Base-by-base conservation (phyloP, 176 grass and related monocot species). In the Oryza longistaminata region DNA sequence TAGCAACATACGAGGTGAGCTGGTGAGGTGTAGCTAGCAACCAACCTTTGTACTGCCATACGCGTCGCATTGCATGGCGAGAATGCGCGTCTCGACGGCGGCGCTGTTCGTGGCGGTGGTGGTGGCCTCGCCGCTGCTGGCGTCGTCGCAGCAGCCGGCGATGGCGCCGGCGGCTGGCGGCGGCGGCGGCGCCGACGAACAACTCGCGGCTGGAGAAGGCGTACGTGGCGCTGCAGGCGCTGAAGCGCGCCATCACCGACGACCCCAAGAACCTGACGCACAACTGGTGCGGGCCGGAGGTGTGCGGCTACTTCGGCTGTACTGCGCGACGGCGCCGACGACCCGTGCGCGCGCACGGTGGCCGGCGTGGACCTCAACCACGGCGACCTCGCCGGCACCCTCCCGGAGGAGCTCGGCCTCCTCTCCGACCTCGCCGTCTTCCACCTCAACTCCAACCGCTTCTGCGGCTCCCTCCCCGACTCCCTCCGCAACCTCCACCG, bases 391-490 rank as follows among this genome's bases (percentile, higher is more conserved):
- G 71, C 67, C 16, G 94, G 94, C 3, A 91, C 72, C 3, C 81
- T 96, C 24, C 94, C 94, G 0, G 82, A 85, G 78, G 91, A 96
- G 85, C 80, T 96, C 40, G 87, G 88, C 17, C 91, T 93, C 69
- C 91, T 96, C 58, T 60, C 84, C 33, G 88, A 96, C 84, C 94
- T 96, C 81, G 64, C 94, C 40, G 83, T 96, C 81, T 88, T 96
- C 84, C 94, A 96, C 85, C 86, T 96, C 91, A 96, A 96, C 94
- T 91, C 91, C 68, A 96, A 96, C 83, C 83, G 45, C 43, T 93
- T 96, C 77, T 76, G 21, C 61, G 91, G 94, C 31, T 7, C 71
- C 55, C 84, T 96, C 60, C 94, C 94, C 2, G 50, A 83, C 6
- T 82, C 88, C 39, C 78, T 96, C 71, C 68, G 91, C 52, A 87